These are phyloP conservation scores for Fomitopsis serialis DNA, from an alignment of 768 basidiomycete species.

Conservation along the genomic window DNA sequence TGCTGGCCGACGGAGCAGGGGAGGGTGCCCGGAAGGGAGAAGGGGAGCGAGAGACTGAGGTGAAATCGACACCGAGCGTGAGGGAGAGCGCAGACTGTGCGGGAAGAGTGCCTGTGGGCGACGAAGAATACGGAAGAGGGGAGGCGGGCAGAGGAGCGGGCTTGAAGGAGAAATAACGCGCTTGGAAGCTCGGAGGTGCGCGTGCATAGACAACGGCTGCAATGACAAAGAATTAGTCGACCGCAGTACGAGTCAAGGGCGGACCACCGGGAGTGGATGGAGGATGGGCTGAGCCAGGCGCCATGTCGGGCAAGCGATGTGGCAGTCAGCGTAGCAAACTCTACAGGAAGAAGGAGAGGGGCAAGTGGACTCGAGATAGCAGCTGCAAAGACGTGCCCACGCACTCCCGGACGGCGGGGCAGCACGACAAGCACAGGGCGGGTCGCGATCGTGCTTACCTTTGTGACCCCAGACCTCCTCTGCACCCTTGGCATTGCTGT, in stretches of 20 bases:
- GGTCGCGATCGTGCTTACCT: constrained; percentile 44
- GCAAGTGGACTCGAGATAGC: too few species aligned
- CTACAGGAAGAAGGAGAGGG: too few species aligned
- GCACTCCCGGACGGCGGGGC: neutral
- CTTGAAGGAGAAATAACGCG: constrained; percentile 78
- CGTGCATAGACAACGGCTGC: constrained; percentile 92
- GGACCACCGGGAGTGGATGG: too few species aligned
- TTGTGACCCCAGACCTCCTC: constrained; percentile 90
- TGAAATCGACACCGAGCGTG: constrained; percentile 38
- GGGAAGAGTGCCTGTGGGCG: constrained; percentile 44
- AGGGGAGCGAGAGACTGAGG: constrained; percentile 34
- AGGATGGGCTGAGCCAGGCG: too few species aligned
- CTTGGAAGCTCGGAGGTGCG: constrained; percentile 88
- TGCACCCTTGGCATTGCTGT: constrained; percentile 31
- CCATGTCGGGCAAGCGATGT: too few species aligned
- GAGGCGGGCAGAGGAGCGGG: constrained; percentile 45
- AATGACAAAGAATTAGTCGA: too few species aligned
- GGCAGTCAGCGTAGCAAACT: too few species aligned
- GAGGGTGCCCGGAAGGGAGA: constrained; percentile 42
- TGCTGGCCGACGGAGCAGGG: constrained; percentile 36
- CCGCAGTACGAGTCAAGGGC: too few species aligned
- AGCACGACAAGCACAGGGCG: neutral
- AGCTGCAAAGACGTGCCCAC: too few species aligned
- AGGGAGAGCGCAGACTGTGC: constrained; percentile 62
- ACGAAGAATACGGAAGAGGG: constrained; percentile 42